Evolutionary conservation across 192 early-diverging fungal genomes (phyloP), one percentile per base, ranked within the genome.

Genomic region (Backusella tarrabulga): DNA sequence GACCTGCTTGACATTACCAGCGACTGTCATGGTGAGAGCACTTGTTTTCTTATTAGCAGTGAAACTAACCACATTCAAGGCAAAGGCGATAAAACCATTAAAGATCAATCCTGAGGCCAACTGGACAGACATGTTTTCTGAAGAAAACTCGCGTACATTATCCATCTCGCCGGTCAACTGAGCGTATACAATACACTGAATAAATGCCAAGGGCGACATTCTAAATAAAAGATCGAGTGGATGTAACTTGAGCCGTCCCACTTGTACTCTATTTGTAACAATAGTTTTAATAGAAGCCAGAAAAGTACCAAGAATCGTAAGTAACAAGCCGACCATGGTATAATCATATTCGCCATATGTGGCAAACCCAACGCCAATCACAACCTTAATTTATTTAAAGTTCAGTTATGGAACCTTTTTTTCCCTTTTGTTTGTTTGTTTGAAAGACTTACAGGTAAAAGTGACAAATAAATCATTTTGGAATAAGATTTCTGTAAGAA

Each of bases 1-100:
- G 4, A 91, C 92, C 76, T 93, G 91, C 83, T 93, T 93, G 23
- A 93, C 92, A 78, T 93, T 93, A 50, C 85, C 90, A 19, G 89
- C 88, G 29, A 91, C 90, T 21, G 83, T 81, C 84, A 91, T 91
- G 23, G 87, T 89, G 35, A 94, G 79, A 11, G 93, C 88, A 46
- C 90, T 86, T 17, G 91, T 90, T 68, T 88, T 84, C 63, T 86
- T 88, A 79, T 88, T 94, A 1, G 92, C 90, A 1, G 85, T 86
- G 29, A 94, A 93, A 68, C 86, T 88, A 11, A 86, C 88, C 23
- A 89, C 75, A 74, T 94, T 94, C 19, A 94, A 78, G 44, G 78
- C 81, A 85, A 94, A 94, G 3, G 93, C 93, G 42, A 93, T 80
- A 0, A 80, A 68, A 0, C 91, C 92, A 74, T 94, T 94, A 1